phyloP scores from a whole-genome alignment of 257 asterid species.

The Plectranthus barbatus region DNA sequence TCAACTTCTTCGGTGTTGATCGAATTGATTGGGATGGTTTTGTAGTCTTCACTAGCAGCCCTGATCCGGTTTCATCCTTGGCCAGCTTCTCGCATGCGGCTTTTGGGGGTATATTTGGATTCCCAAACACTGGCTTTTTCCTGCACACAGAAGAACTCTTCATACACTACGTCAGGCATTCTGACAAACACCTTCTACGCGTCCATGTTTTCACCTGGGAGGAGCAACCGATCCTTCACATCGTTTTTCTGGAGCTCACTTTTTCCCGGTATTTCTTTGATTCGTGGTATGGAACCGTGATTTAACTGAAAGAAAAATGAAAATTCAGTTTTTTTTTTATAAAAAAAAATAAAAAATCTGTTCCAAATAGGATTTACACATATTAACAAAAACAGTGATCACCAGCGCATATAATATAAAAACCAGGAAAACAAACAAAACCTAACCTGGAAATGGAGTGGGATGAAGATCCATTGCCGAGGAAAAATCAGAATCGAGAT shows the following conservation, averaged over 20 bases:
- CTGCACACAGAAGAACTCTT: constrained; percentile 15
- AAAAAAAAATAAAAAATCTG: not conserved
- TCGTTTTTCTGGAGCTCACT: constrained; percentile 26
- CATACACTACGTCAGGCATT: not conserved
- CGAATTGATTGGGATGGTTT: constrained; percentile 22
- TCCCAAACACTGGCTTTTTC: constrained; percentile 52
- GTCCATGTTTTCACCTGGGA: constrained; percentile 25
- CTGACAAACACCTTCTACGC: constrained; percentile 3
- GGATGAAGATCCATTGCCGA: constrained; percentile 47
- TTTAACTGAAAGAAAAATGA: constrained; percentile 27
- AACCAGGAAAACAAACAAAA: not conserved
- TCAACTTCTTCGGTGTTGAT: constrained; percentile 11
- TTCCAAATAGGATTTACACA: not conserved
- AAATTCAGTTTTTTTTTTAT: constrained; percentile 25
- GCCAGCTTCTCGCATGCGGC: constrained; percentile 26
- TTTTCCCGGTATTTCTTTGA: constrained; percentile 23
- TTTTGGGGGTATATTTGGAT: constrained; percentile 36
- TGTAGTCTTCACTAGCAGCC: constrained; percentile 13
- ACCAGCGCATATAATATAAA: not conserved
- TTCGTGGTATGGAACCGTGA: constrained; percentile 17
- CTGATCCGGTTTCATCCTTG: constrained; percentile 19
- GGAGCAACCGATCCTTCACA: constrained; percentile 19
- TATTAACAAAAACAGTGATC: not conserved
- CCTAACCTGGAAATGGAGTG: constrained; percentile 51
- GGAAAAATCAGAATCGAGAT: not conserved